phyloP scores from a whole-genome alignment of 495 filamentous ascomycete species.

The Neurospora sp. region DNA sequence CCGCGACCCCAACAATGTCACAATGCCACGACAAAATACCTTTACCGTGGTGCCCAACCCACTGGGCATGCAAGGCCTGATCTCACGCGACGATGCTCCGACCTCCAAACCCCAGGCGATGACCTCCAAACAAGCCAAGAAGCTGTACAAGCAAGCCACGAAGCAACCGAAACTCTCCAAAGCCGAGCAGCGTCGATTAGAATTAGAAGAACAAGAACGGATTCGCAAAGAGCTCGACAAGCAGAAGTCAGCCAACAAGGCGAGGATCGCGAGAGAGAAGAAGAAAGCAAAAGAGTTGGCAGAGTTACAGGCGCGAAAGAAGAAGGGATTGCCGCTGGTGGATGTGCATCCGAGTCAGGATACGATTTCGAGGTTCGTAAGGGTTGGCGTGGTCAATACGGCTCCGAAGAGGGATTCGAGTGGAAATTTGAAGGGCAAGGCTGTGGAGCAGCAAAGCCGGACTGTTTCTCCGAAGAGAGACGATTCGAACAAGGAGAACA shows the following conservation, averaged over 20 bases:
- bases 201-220: conserved; percentile 34
- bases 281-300: conserved; percentile 31
- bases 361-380: conserved; percentile 32
- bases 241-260: conserved; percentile 27
- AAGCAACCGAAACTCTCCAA: conserved; percentile 25
- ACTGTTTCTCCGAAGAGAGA: neutral
- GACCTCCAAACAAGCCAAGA: conserved; percentile 36
- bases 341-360: conserved; percentile 32
- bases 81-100: conserved; percentile 3
- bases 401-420: conserved; percentile 8
- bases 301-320: conserved; percentile 25
- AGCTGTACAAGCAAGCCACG: conserved; percentile 24
- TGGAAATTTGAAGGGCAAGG: neutral
- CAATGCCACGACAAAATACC: conserved; percentile 15
- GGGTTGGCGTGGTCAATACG: conserved; percentile 12
- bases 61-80: conserved; percentile 12
- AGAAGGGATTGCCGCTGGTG: conserved; percentile 31
- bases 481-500: neutral
- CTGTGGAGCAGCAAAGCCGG: conserved; percentile 4
- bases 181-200: conserved; percentile 29
- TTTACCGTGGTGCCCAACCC: conserved; percentile 17
- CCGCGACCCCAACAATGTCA: conserved; percentile 1
- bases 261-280: conserved; percentile 29
- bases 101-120: conserved; percentile 16
- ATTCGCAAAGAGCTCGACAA: conserved; percentile 35